Conservation (phyloP, 352 stramenopile genomes). For the Phytopythium cucurbitacearum region DNA sequence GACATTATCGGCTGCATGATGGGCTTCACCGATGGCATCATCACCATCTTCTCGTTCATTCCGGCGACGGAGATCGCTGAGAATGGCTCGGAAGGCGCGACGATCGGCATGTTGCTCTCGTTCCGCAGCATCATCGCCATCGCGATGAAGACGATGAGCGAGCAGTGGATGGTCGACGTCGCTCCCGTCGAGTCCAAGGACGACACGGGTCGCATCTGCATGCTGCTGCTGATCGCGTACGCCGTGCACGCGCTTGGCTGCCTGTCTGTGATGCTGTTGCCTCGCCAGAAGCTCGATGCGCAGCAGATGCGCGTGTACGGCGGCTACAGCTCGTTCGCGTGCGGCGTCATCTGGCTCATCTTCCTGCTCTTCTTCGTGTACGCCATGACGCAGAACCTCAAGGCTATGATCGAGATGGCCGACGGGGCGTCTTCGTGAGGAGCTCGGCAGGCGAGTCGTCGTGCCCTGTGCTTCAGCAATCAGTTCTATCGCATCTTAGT, state of each 20-base stretch:
- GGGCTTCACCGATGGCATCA: slow-evolving; percentile 54
- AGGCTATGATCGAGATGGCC: slow-evolving; percentile 31
- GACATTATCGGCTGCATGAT: slow-evolving; percentile 45
- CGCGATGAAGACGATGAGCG: slow-evolving; percentile 48
- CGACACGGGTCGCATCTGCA: slow-evolving; percentile 19
- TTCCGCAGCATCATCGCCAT: slow-evolving; percentile 60
- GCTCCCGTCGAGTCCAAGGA: slow-evolving; percentile 20
- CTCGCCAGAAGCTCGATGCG: slow-evolving; percentile 54
- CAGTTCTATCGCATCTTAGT: too few relatives aligned
- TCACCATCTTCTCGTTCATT: slow-evolving; percentile 70
- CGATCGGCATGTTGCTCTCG: slow-evolving; percentile 55
- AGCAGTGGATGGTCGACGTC: slow-evolving; percentile 33
- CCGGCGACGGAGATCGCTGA: slow-evolving; percentile 66
- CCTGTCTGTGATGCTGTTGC: slow-evolving; percentile 49
- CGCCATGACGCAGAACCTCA: slow-evolving; percentile 44
- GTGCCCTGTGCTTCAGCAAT: too few relatives aligned
- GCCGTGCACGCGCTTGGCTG: slow-evolving; percentile 47
- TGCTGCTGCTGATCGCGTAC: slow-evolving; percentile 52
- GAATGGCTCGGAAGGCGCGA: slow-evolving; percentile 63
- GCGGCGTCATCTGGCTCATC: slow-evolving; percentile 45
- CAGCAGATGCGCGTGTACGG: slow-evolving; percentile 64
- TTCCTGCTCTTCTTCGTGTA: slow-evolving; percentile 62
- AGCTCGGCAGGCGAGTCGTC: not conserved
- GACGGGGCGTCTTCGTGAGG: slow-evolving; percentile 1
- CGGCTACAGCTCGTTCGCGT: slow-evolving; percentile 50